A percentile compares a stretch with the other conserved stretches of the same genome.
Conservation (phyloP, 225 moss, liverwort and hornwort species). For the Anthoceros angustus region DNA sequence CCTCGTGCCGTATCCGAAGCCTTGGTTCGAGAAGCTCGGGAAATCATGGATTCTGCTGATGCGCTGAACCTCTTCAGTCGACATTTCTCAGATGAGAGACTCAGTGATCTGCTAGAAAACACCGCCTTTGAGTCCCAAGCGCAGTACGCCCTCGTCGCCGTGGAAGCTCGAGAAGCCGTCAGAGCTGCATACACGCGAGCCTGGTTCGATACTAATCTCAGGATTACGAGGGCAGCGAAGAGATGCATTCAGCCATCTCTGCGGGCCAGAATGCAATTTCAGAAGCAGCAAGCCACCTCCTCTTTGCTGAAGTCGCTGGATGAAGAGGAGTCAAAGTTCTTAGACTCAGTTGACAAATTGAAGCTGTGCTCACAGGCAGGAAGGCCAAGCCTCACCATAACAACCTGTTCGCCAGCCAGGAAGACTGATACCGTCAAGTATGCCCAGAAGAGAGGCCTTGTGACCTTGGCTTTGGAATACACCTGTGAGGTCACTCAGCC, state of each 20-base stretch:
- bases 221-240: neutral
- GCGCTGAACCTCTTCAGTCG: neutral
- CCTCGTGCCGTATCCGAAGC: neutral
- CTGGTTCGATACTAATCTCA: neutral
- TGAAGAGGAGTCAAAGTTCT: neutral
- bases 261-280: neutral
- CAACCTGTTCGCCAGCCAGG: neutral
- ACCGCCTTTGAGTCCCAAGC: neutral
- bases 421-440: neutral
- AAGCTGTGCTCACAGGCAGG: neutral
- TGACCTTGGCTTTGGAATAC: neutral
- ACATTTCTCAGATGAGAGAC: neutral
- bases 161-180: neutral
- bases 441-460: neutral
- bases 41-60: neutral
- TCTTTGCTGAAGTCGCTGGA: neutral
- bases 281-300: neutral
- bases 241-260: neutral
- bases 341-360: neutral
- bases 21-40: neutral
- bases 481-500: constrained; percentile 10
- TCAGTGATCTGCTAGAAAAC: neutral
- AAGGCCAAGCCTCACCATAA: neutral
- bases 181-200: neutral
- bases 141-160: neutral